phyloP scores from a whole-genome alignment of 805 yeast species.

The Yamadazyma sp. region DNA sequence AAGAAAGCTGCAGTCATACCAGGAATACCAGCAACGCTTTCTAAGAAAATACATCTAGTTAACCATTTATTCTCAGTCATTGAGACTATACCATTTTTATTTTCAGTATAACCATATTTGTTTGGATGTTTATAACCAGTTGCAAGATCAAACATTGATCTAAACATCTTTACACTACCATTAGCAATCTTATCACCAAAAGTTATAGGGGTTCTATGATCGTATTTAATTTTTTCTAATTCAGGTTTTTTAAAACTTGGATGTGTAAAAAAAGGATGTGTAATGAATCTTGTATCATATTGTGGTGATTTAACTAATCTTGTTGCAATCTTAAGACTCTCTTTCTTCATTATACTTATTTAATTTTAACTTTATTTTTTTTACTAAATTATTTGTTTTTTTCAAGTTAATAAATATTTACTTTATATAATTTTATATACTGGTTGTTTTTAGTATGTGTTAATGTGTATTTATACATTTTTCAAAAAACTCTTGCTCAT shows the following conservation, averaged over 20 bases:
- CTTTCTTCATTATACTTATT: not conserved
- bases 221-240: constrained; percentile 38
- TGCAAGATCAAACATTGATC: constrained; percentile 54
- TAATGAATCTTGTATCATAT: constrained; percentile 31
- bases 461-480: too few species aligned
- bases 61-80: constrained; percentile 68
- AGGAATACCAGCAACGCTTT: constrained; percentile 77
- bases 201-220: constrained; percentile 50
- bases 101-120: constrained; percentile 24
- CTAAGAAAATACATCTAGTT: constrained; percentile 59
- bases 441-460: too few species aligned
- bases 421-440: too few species aligned
- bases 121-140: constrained; percentile 65
- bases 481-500: too few species aligned
- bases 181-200: constrained; percentile 53
- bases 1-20: constrained; percentile 74
- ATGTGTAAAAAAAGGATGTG: constrained; percentile 40
- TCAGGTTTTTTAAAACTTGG: constrained; percentile 29
- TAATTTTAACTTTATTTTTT: too few species aligned
- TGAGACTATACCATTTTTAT: constrained; percentile 18
- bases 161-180: constrained; percentile 40
- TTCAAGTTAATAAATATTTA: too few species aligned
- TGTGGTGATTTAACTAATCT: constrained; percentile 19
- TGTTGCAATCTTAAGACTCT: constrained; percentile 22
- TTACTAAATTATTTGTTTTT: too few species aligned